Evolutionary conservation across 2,329 filamentous ascomycete genomes (phyloP).

Genomic region (Sclerotinia spermophila): DNA sequence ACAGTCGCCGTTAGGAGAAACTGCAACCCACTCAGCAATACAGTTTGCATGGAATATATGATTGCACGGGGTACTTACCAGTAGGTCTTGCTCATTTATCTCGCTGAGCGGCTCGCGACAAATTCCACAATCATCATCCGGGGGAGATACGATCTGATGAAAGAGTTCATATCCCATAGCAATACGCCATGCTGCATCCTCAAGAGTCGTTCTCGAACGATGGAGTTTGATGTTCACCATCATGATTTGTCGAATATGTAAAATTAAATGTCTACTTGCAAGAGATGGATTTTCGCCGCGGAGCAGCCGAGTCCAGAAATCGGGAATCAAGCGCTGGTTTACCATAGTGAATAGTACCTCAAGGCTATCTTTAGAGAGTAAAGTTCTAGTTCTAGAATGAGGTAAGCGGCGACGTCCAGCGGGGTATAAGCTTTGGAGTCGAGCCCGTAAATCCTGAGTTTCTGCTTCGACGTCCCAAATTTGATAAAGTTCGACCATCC

Average conservation of each 20-base stretch:
- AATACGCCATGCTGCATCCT: not conserved
- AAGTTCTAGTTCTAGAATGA: not conserved
- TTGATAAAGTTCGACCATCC: not conserved
- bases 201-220: not conserved
- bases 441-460: not conserved
- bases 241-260: not conserved
- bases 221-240: not conserved
- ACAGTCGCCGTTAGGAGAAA: not conserved
- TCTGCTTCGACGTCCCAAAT: not conserved
- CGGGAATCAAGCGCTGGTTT: not conserved
- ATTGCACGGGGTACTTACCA: not conserved
- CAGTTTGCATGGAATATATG: not conserved
- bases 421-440: not conserved
- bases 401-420: not conserved
- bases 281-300: not conserved
- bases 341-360: not conserved
- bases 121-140: not conserved
- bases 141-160: not conserved
- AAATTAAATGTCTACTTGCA: not conserved
- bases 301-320: not conserved
- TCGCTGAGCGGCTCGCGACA: not conserved
- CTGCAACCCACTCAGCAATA: not conserved
- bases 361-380: not conserved
- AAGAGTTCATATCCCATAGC: not conserved
- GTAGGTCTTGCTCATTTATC: not conserved